Evolutionary conservation across 305 asterid species (phyloP).

Genomic region (Fraxinus albicans): DNA sequence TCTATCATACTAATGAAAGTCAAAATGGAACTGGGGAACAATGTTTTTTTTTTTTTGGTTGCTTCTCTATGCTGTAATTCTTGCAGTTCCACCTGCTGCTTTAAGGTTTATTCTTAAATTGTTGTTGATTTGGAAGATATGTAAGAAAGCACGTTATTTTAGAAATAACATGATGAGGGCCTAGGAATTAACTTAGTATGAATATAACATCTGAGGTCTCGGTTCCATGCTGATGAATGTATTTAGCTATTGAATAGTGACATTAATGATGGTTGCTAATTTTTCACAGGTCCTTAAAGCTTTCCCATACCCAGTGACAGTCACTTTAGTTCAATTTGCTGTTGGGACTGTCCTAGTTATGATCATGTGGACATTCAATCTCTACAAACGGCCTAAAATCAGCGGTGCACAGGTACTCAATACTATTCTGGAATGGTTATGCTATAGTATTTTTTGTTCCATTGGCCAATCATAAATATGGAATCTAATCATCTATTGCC

Average conservation of each 20-base stretch:
- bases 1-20: neutral
- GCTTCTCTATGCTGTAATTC: neutral
- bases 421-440: neutral
- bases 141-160: neutral
- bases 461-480: neutral
- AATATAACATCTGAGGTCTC: neutral
- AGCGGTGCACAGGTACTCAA: constrained; percentile 71
- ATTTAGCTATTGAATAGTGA: neutral
- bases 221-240: neutral
- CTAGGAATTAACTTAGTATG: neutral
- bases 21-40: neutral
- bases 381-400: constrained; percentile 80
- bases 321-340: constrained; percentile 71
- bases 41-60: neutral
- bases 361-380: constrained; percentile 75
- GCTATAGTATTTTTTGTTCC: neutral
- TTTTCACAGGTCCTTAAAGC: constrained; percentile 67
- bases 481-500: constrained; percentile 1
- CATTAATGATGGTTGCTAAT: constrained; percentile 18
- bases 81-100: neutral
- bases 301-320: constrained; percentile 71
- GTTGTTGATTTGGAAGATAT: neutral
- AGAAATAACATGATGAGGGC: neutral
- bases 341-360: constrained; percentile 64
- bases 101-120: neutral